These are phyloP conservation scores for Claviceps pusilla DNA, from an alignment of 2,329 filamentous ascomycete species.

Conservation along the genomic window DNA sequence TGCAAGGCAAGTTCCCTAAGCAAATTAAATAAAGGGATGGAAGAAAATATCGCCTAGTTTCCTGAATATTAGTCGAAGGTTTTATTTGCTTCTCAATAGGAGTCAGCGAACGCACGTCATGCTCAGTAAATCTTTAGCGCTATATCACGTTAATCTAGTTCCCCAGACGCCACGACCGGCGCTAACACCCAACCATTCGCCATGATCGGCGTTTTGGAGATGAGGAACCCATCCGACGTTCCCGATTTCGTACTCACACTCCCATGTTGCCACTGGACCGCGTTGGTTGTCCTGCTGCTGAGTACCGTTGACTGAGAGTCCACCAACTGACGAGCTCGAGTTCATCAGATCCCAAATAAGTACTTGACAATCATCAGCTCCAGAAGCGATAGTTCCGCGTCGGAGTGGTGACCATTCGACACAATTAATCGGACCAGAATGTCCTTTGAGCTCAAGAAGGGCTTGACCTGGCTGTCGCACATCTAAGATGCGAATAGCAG, in stretches of 20 bases:
- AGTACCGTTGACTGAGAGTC: slow-evolving; percentile 32
- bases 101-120: background rate
- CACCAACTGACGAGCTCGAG: slow-evolving; percentile 26
- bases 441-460: slow-evolving; percentile 80
- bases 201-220: slow-evolving; percentile 49
- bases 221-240: slow-evolving; percentile 77
- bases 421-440: slow-evolving; percentile 72
- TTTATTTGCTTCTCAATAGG: background rate
- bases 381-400: slow-evolving; percentile 77
- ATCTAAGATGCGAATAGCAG: slow-evolving; percentile 83
- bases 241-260: slow-evolving; percentile 73
- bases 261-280: slow-evolving; percentile 62
- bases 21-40: background rate
- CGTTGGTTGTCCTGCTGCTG: slow-evolving; percentile 41
- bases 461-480: slow-evolving; percentile 93
- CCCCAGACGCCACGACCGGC: slow-evolving; percentile 73
- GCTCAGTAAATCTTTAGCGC: background rate
- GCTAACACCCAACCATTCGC: slow-evolving; percentile 73
- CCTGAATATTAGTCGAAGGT: background rate
- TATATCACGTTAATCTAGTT: slow-evolving; percentile 31
- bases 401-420: slow-evolving; percentile 89
- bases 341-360: slow-evolving; percentile 88
- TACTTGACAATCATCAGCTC: slow-evolving; percentile 81
- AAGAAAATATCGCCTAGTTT: background rate
- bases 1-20: background rate